Evolutionary conservation across 2,329 filamentous ascomycete genomes (phyloP), one percentile per base, ranked within the genome.

Genomic region (Aspergillus viridinutans): DNA sequence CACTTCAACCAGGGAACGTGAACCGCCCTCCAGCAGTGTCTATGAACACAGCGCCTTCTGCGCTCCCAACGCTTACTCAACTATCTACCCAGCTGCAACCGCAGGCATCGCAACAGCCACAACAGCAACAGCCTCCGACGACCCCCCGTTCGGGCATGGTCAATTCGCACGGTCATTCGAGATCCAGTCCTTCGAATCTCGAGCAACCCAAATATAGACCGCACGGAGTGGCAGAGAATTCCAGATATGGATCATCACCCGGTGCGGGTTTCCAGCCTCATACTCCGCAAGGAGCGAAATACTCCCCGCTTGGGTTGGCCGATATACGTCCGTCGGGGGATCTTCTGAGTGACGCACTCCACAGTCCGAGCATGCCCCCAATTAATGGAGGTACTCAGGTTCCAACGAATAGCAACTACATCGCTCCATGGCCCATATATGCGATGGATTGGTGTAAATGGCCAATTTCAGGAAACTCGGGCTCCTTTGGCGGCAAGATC

Each of bases 381-480:
- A 88, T 88, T 69, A 89, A 92, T 68, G 80, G 85, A 52, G 84
- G 85, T 84, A 85, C 70, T 72, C 85, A 60, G 79, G 85, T 74
- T 73, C 88, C 71, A 74, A 90, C 71, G 5, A 95, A 93, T 61
- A 96, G 91, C 80, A 97, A 93, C 72, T 96, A 97, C 71, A 78
- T 96, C 61, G 92, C 93, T 4, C 92, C 93, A 0, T 99, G 94
- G 91, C 89, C 92, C 14, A 87, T 96, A 55, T 99, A 97, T 73
- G 93, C 94, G 12, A 93, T 96, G 68, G 94, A 99, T 77, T 99
- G 94, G 94, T 99, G 94, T 80, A 99, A 99, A 76, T 99, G 94
- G 93, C 86, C 90, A 17, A 87, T 93, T 2, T 85, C 91, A 43
- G 68, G 86, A 76, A 67, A 58, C 49, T 65, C 87, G 40, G 72